Conservation (phyloP, 805 yeast species). For the Vanderwaltozyma polyspora region DNA sequence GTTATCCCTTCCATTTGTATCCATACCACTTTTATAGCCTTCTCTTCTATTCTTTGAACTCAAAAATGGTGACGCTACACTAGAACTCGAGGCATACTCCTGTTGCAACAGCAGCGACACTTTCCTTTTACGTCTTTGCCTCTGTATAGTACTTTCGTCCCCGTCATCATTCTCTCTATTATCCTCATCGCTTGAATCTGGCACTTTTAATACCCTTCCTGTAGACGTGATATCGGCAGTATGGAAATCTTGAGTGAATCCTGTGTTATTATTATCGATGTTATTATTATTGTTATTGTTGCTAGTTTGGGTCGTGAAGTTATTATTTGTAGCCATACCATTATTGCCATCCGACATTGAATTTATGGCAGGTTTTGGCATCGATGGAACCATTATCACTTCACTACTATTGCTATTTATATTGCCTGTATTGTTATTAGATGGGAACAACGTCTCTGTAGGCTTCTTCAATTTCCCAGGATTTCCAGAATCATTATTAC, state of each 20-base stretch:
- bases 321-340: too few species aligned
- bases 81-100: constrained; percentile 25
- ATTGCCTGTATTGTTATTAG: constrained; percentile 1
- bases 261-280: background rate
- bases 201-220: constrained; percentile 17
- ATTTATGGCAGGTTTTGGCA: constrained; percentile 1
- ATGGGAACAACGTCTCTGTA: constrained; percentile 4
- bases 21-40: background rate
- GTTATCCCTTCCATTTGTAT: background rate
- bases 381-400: constrained; percentile 3
- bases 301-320: background rate
- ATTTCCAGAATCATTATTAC: background rate
- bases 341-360: background rate
- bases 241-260: constrained; percentile 8
- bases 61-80: constrained; percentile 18
- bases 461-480: background rate
- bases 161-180: constrained; percentile 5
- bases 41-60: background rate
- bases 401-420: constrained; percentile 1
- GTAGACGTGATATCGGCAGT: constrained; percentile 17
- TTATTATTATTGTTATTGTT: background rate
- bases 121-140: constrained; percentile 23
- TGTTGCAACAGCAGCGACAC: constrained; percentile 24
- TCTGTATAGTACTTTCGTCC: constrained; percentile 21
- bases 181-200: constrained; percentile 24